These are phyloP conservation scores for Neoboletus subvelutipes DNA, from an alignment of 768 basidiomycete genomes.

Conservation along the genomic window DNA sequence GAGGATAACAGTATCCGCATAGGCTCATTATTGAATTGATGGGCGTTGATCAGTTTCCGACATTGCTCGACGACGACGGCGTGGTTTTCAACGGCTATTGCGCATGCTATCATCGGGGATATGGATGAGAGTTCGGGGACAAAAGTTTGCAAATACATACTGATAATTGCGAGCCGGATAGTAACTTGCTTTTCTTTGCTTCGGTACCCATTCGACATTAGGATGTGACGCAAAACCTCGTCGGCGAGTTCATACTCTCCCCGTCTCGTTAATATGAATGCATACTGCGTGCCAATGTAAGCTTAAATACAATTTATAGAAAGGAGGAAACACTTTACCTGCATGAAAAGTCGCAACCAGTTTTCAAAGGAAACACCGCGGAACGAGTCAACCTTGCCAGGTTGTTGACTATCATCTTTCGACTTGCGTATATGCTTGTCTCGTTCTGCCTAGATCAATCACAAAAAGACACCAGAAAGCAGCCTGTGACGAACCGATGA, in stretches of 20 bases:
- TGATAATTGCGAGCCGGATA: slow-evolving; percentile 72
- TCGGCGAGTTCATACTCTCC: slow-evolving; percentile 66
- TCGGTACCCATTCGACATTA: slow-evolving; percentile 72
- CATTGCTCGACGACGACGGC: slow-evolving; percentile 69
- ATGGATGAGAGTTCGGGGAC: not conserved
- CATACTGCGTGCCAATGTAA: slow-evolving; percentile 49
- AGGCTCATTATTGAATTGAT: slow-evolving; percentile 89
- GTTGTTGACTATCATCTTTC: slow-evolving; percentile 39
- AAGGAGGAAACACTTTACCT: slow-evolving; percentile 44
- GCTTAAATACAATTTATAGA: slow-evolving; percentile 2
- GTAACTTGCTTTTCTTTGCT: slow-evolving; percentile 59
- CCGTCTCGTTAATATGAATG: slow-evolving; percentile 63
- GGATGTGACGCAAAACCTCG: slow-evolving; percentile 73
- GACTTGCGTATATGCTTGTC: slow-evolving; percentile 48
- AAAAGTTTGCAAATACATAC: slow-evolving; percentile 39
- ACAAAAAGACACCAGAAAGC: not conserved
- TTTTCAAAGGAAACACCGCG: slow-evolving; percentile 79
- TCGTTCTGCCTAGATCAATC: slow-evolving; percentile 7
- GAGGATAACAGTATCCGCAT: slow-evolving; percentile 74
- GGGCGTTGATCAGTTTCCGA: slow-evolving; percentile 66
- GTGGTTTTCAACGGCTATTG: slow-evolving; percentile 55
- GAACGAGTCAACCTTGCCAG: slow-evolving; percentile 59
- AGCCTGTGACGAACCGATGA: slow-evolving; percentile 42
- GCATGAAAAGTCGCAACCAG: slow-evolving; percentile 84
- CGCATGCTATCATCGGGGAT: slow-evolving; percentile 57